These are phyloP conservation scores for Populus tremula DNA, from an alignment of 345 rosid genomes.

Conservation along the genomic window DNA sequence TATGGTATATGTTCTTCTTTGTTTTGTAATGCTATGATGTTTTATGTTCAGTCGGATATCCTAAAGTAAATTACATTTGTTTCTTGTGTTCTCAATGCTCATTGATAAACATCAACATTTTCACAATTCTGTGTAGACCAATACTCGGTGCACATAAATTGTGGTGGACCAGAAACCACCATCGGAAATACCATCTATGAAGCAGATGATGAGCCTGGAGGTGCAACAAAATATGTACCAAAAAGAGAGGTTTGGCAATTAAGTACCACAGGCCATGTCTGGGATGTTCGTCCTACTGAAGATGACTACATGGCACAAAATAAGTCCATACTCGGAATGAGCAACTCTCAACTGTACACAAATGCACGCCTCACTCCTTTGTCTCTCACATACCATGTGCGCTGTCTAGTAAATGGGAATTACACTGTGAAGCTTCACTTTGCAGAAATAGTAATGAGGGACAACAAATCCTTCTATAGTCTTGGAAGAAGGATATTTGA, in stretches of 20 bases:
- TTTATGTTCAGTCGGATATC: background rate
- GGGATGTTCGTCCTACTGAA: background rate
- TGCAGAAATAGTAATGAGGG: slow-evolving; percentile 53
- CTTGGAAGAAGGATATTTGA: slow-evolving; percentile 62
- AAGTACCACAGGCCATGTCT: slow-evolving; percentile 11
- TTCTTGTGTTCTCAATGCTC: background rate
- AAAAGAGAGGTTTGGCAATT: background rate
- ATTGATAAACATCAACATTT: background rate
- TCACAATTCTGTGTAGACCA: background rate
- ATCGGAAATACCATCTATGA: background rate
- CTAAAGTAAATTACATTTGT: background rate
- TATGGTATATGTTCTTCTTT: background rate
- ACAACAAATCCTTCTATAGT: slow-evolving; percentile 37
- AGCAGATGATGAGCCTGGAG: slow-evolving; percentile 1
- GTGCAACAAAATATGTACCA: slow-evolving; percentile 1
- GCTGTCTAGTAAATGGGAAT: slow-evolving; percentile 34
- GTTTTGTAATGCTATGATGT: background rate
- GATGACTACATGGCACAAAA: slow-evolving; percentile 4
- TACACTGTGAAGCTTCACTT: slow-evolving; percentile 53
- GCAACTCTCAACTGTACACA: background rate
- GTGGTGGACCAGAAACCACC: slow-evolving; percentile 5
- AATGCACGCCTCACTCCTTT: slow-evolving; percentile 14
- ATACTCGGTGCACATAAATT: slow-evolving; percentile 7
- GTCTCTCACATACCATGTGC: slow-evolving; percentile 6
- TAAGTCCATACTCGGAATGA: background rate